Evolutionary conservation across 345 rosid genomes (phyloP), one percentile per base, ranked within the genome.

Genomic region (Salix udensis): DNA sequence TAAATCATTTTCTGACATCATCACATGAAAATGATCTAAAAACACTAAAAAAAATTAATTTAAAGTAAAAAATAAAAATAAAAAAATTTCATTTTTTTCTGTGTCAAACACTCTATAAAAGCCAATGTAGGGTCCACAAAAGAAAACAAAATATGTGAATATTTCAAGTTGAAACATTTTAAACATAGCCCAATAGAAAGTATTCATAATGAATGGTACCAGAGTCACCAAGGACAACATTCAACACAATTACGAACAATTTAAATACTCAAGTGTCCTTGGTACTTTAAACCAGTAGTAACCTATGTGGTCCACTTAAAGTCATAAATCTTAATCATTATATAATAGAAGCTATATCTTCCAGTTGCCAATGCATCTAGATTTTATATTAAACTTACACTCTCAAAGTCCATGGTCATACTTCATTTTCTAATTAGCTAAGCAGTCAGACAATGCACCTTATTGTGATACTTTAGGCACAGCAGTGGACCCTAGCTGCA

Each of bases 301-400:
- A 42, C 71, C 74, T 16, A 19, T 28, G 5, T 76, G 44, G 16
- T 36, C 67, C 19, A 19, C 15, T 42, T 68, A 34, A 16, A 61
- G 7, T 16, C 24, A 40, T 72, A 79, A 68, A 39, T 72, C 74
- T 52, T 74, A 76, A 74, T 73, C 78, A 70, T 75, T 70, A 70
- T 71, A 75, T 69, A 72, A 79, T 64, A 82, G 85, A 69, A 86
- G 77, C 26, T 73, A 76, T 72, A 79, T 86, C 91, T 77, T 70
- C 72, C 77, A 83, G 84, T 26, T 66, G 79, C 87, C 81, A 85
- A 77, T 76, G 58, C 82, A 81, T 77, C 84, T 74, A 84, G 73
- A 82, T 52, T 36, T 66, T 12, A 77, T 23, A 60, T 58, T 44
- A 44, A 26, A 50, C 18, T 21, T 23, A 64, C 53, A 65, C 73